A percentile compares a stretch with the other conserved stretches of the same genome.
These are phyloP conservation scores for Fonsecaea nubica DNA, from an alignment of 2,329 filamentous ascomycete genomes.

Conservation along the genomic window DNA sequence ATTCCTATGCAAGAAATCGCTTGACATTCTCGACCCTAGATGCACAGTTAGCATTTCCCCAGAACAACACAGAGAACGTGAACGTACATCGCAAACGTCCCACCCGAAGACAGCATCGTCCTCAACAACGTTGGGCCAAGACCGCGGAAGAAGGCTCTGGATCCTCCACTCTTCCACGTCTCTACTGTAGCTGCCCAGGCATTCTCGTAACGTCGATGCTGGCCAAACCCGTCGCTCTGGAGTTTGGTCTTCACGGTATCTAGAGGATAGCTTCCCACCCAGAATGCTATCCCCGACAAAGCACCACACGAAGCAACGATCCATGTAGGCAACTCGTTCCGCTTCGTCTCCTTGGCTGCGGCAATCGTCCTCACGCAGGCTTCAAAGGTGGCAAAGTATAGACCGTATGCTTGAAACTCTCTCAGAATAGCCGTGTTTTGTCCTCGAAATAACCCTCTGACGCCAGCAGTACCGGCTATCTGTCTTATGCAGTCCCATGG, in stretches of 20 bases:
- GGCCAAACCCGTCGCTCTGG: conserved; percentile 29
- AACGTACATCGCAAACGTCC: conserved; percentile 28
- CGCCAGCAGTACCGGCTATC: conserved; percentile 10
- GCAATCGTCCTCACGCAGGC: conserved; percentile 17
- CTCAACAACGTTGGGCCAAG: conserved; percentile 29
- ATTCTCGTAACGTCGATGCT: conserved; percentile 19
- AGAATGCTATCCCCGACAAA: conserved; percentile 26
- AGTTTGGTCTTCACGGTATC: conserved; percentile 30
- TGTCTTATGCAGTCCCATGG: conserved; percentile 26
- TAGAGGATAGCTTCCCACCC: conserved; percentile 32
- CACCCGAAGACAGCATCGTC: conserved; percentile 27
- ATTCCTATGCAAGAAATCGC: neutral
- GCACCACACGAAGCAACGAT: conserved; percentile 26
- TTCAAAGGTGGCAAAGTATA: conserved; percentile 29
- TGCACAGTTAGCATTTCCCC: neutral
- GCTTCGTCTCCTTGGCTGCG: conserved; percentile 5
- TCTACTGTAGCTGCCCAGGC: conserved; percentile 16
- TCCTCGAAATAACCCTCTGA: conserved; percentile 25
- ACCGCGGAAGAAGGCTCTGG: conserved; percentile 28
- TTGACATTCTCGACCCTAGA: conserved; percentile 15
- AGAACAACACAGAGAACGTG: neutral
- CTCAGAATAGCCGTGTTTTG: conserved; percentile 18
- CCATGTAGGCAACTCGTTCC: conserved; percentile 15
- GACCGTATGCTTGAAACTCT: conserved; percentile 29
- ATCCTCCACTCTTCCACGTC: conserved; percentile 18